These are phyloP conservation scores for Hericium coralloides DNA, from an alignment of 768 basidiomycete genomes.

Conservation along the genomic window DNA sequence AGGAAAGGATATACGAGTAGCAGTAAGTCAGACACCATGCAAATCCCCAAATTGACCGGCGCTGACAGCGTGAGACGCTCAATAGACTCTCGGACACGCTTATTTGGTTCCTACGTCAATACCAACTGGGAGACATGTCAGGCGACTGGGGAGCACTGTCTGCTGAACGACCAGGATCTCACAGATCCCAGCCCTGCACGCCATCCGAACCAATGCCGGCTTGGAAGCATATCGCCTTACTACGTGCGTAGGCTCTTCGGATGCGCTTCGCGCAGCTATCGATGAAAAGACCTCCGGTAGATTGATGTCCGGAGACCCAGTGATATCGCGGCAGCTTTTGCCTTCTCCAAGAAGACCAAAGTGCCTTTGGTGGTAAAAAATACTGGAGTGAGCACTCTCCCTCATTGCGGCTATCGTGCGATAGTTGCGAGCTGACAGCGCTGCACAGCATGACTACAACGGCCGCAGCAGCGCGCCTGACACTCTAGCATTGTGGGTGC, in stretches of 20 bases:
- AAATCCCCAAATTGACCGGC: background rate
- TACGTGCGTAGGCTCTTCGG: conserved; percentile 15
- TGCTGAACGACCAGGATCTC: conserved; percentile 31
- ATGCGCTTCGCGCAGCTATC: background rate
- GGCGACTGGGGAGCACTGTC: conserved; percentile 32
- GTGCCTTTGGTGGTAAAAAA: conserved; percentile 23
- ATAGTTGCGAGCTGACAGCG: no score
- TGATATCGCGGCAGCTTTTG: conserved; percentile 20
- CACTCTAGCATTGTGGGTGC: conserved; percentile 21
- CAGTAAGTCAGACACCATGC: background rate
- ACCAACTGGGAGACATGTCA: conserved; percentile 53
- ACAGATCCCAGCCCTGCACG: conserved; percentile 13
- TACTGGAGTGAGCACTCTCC: conserved; percentile 12
- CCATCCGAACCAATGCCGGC: conserved; percentile 13
- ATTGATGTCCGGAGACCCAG: conserved; percentile 16
- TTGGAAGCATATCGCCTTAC: conserved; percentile 19
- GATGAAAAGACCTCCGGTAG: conserved; percentile 12
- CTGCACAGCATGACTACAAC: conserved; percentile 22
- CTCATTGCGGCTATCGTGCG: no score
- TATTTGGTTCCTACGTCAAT: conserved; percentile 26
- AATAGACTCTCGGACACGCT: conserved; percentile 16
- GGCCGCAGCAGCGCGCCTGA: conserved; percentile 20
- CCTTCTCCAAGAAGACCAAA: conserved; percentile 17
- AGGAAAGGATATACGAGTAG: background rate
- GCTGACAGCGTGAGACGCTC: background rate